These are phyloP conservation scores for Hericium coralloides DNA, from an alignment of 768 basidiomycete genomes.

Conservation along the genomic window DNA sequence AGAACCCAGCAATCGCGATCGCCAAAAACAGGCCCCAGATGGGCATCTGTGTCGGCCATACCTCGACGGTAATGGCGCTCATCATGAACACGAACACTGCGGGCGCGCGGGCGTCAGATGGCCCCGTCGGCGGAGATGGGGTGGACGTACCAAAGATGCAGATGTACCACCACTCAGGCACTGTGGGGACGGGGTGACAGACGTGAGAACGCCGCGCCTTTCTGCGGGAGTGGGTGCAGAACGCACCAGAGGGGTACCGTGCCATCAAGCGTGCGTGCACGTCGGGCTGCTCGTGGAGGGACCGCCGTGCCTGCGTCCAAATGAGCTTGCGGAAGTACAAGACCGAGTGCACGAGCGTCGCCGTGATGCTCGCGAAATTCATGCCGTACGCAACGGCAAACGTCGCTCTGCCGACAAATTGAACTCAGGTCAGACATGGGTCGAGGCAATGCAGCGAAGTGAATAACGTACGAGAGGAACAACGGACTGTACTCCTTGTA, in stretches of 20 bases:
- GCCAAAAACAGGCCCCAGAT: conserved; percentile 58
- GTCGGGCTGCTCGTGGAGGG: conserved; percentile 38
- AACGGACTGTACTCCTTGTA: conserved; percentile 36
- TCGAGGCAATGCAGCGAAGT: conserved; percentile 46
- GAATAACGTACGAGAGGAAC: conserved; percentile 34
- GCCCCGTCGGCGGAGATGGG: neutral
- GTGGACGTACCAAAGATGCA: conserved; percentile 27
- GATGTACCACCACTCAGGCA: conserved; percentile 47
- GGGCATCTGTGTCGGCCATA: conserved; percentile 61
- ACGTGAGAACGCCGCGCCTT: neutral
- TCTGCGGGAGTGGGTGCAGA: neutral
- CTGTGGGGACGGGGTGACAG: conserved; percentile 12
- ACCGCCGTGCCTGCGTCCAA: conserved; percentile 31
- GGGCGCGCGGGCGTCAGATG: conserved; percentile 23
- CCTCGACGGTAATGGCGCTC: conserved; percentile 47
- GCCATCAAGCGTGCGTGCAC: conserved; percentile 43
- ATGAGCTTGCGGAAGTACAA: conserved; percentile 40
- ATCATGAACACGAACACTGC: conserved; percentile 55
- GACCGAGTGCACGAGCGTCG: conserved; percentile 35
- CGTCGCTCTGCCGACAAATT: conserved; percentile 26
- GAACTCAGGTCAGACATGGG: conserved; percentile 7
- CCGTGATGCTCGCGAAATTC: conserved; percentile 43
- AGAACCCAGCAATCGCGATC: conserved; percentile 41
- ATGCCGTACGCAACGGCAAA: conserved; percentile 76
- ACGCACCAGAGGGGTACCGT: conserved; percentile 35